These are phyloP conservation scores for Xylariaceae sp. DNA, from an alignment of 2,329 filamentous ascomycete species.

Conservation along the genomic window DNA sequence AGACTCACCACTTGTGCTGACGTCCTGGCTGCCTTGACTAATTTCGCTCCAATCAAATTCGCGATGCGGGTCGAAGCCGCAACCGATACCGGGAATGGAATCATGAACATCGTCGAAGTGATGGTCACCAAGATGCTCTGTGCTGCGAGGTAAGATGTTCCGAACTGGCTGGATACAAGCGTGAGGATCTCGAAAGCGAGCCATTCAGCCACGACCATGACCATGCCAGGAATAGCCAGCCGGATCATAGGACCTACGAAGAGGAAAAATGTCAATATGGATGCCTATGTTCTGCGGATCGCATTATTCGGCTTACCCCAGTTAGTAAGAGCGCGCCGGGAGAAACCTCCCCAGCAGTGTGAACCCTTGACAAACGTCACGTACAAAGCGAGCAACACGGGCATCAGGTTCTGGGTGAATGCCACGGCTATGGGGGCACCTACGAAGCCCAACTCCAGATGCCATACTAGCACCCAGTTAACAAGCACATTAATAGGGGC, in stretches of 20 bases:
- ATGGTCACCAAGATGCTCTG: constrained; percentile 81
- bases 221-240: constrained; percentile 78
- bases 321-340: constrained; percentile 62
- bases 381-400: constrained; percentile 66
- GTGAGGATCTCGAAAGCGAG: constrained; percentile 90
- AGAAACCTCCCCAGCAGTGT: constrained; percentile 78
- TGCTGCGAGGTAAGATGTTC: constrained; percentile 73
- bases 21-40: constrained; percentile 73
- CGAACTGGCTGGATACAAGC: constrained; percentile 73
- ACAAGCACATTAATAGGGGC: constrained; percentile 72
- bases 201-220: constrained; percentile 94
- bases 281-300: not conserved
- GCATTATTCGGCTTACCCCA: constrained; percentile 46
- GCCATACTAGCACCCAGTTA: constrained; percentile 77
- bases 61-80: constrained; percentile 84
- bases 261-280: constrained; percentile 8
- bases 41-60: constrained; percentile 82
- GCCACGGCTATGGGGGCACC: constrained; percentile 75
- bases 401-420: constrained; percentile 70
- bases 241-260: constrained; percentile 66
- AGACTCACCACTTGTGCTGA: constrained; percentile 66
- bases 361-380: constrained; percentile 65
- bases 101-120: constrained; percentile 76
- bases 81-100: constrained; percentile 87
- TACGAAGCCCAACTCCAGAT: constrained; percentile 60